phyloP scores from a whole-genome alignment of 305 asterid species.

The Fraxinus paxiana region DNA sequence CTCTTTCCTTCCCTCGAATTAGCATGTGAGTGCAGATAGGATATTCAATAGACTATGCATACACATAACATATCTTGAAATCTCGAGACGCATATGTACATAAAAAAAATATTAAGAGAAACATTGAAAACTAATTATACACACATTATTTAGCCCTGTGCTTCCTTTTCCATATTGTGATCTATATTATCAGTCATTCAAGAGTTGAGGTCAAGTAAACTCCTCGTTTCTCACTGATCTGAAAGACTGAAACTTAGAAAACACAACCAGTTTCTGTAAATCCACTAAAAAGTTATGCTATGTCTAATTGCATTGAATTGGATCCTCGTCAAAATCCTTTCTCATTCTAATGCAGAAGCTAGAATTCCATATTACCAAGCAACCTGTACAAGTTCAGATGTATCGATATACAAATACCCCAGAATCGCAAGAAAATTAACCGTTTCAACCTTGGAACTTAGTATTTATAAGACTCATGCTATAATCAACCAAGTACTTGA shows the following conservation, averaged over 20 bases:
- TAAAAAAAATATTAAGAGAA: neutral
- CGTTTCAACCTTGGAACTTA: neutral
- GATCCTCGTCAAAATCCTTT: neutral
- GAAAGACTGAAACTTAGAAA: neutral
- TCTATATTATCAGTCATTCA: neutral
- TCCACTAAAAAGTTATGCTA: neutral
- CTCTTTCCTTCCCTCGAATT: neutral
- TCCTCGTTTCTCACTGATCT: neutral
- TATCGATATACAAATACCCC: neutral
- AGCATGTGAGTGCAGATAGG: neutral
- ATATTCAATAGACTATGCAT: neutral
- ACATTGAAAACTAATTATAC: neutral
- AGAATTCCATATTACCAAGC: neutral
- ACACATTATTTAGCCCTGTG: neutral
- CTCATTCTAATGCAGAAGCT: neutral
- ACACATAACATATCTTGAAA: neutral
- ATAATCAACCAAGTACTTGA: neutral
- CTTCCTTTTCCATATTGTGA: neutral
- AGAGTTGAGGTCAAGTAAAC: neutral
- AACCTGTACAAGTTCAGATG: neutral
- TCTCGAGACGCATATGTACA: neutral
- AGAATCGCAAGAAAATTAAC: neutral
- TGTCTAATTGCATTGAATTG: neutral
- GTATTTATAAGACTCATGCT: slow-evolving; percentile 2
- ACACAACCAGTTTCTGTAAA: neutral